Conservation (phyloP, 345 rosid species). For the Bretschneidera sinensis region DNA sequence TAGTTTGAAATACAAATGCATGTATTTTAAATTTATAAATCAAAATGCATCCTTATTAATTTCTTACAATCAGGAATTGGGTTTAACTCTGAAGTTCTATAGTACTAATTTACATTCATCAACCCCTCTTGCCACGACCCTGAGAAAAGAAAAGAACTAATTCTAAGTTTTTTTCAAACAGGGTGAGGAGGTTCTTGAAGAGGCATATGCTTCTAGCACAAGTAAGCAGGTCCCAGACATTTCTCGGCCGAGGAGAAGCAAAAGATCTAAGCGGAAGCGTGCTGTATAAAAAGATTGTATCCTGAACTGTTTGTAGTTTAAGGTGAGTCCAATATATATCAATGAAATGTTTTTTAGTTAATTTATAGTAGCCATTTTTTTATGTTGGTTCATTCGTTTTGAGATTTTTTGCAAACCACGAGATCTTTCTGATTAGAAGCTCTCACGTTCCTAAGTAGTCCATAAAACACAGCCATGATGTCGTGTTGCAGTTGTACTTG, state of each 20-base stretch:
- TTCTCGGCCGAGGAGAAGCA: constrained; percentile 75
- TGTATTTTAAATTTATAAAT: no score
- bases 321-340: constrained; percentile 38
- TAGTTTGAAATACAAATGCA: no score
- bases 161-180: constrained; percentile 24
- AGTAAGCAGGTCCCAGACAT: constrained; percentile 55
- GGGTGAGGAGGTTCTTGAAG: constrained; percentile 70
- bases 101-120: no score
- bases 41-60: no score
- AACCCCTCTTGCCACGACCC: no score
- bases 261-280: constrained; percentile 81
- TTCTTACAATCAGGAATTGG: no score
- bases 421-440: constrained; percentile 7
- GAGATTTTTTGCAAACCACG: constrained; percentile 18
- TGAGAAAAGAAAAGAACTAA: neutral
- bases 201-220: constrained; percentile 58
- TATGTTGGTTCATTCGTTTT: constrained; percentile 26
- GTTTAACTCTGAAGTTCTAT: no score
- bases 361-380: constrained; percentile 41
- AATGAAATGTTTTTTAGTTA: constrained; percentile 24
- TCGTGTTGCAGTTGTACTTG: neutral
- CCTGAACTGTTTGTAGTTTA: constrained; percentile 28
- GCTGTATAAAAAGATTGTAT: constrained; percentile 44
- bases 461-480: constrained; percentile 5
- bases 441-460: neutral